phyloP scores from a whole-genome alignment of 2,329 filamentous ascomycete species.

The Sarocladium oryzae region DNA sequence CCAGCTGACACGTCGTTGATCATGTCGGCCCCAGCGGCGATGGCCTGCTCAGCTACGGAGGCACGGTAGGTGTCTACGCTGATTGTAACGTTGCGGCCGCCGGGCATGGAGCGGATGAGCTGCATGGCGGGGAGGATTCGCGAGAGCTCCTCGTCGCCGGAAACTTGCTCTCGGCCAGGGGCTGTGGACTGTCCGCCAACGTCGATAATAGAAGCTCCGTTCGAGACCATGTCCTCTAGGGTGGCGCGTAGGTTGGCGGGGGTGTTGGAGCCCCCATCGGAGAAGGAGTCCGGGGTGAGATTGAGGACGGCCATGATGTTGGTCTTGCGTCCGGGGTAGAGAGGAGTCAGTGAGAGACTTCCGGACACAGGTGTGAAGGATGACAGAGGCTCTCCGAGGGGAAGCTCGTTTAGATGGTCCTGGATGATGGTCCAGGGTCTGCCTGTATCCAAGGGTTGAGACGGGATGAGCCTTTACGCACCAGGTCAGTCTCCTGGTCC shows the following conservation, averaged over 20 bases:
- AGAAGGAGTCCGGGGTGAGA: conserved; percentile 93
- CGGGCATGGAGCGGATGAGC: conserved; percentile 61
- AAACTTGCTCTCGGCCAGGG: conserved; percentile 63
- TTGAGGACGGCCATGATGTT: conserved; percentile 93
- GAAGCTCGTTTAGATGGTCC: conserved; percentile 55
- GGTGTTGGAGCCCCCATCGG: conserved; percentile 69
- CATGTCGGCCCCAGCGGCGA: conserved; percentile 77
- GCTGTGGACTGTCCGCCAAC: conserved; percentile 91
- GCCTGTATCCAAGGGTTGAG: conserved; percentile 42
- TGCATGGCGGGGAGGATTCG: conserved; percentile 76
- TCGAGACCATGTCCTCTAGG: conserved; percentile 54
- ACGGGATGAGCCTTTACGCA: conserved; percentile 44
- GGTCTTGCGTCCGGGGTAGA: conserved; percentile 55
- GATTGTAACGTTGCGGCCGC: conserved; percentile 59
- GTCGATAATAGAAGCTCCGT: conserved; percentile 80
- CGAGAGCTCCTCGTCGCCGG: conserved; percentile 64
- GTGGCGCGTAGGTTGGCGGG: conserved; percentile 49
- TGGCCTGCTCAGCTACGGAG: conserved; percentile 68
- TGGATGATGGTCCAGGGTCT: conserved; percentile 55
- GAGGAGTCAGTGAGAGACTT: conserved; percentile 47
- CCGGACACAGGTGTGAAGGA: conserved; percentile 51
- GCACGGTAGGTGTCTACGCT: conserved; percentile 93
- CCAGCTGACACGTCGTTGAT: conserved; percentile 94
- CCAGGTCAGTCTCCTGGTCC: background rate
- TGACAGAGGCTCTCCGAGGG: conserved; percentile 43